phyloP scores from a whole-genome alignment of 345 rosid species.

The Gossypium sturtianum region DNA sequence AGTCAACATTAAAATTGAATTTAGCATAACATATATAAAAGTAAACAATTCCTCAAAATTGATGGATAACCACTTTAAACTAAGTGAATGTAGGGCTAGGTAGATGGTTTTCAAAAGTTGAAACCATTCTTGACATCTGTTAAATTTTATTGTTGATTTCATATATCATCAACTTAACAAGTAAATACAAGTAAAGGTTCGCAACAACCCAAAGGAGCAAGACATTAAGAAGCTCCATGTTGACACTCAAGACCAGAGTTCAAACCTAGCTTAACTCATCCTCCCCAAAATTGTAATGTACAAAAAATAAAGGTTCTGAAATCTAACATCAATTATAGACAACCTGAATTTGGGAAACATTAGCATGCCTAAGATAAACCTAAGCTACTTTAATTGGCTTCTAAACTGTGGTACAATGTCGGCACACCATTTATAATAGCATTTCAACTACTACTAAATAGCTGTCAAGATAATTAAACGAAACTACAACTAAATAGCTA shows the following conservation, averaged over 20 bases:
- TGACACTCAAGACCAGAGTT: no score
- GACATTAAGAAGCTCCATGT: no score
- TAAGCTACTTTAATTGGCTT: background rate
- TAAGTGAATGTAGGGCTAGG: background rate
- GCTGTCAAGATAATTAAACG: background rate
- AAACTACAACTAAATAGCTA: no score
- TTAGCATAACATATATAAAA: background rate
- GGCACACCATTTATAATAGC: background rate
- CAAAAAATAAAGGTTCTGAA: background rate
- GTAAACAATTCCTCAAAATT: background rate
- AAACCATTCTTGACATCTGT: background rate
- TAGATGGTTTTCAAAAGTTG: slow-evolving; percentile 16
- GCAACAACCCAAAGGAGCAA: no score
- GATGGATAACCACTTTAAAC: slow-evolving; percentile 24
- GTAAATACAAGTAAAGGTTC: background rate
- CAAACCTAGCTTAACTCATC: no score
- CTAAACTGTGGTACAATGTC: background rate
- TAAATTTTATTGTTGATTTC: background rate
- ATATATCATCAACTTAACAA: background rate
- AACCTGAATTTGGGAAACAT: background rate
- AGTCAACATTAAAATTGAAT: slow-evolving; percentile 7
- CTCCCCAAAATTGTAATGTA: no score
- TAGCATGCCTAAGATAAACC: background rate
- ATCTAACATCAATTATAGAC: background rate
- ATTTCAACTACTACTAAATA: background rate